These are phyloP conservation scores for Pseudogymnoascus pannorum DNA, from an alignment of 2,329 filamentous ascomycete genomes.

Conservation along the genomic window DNA sequence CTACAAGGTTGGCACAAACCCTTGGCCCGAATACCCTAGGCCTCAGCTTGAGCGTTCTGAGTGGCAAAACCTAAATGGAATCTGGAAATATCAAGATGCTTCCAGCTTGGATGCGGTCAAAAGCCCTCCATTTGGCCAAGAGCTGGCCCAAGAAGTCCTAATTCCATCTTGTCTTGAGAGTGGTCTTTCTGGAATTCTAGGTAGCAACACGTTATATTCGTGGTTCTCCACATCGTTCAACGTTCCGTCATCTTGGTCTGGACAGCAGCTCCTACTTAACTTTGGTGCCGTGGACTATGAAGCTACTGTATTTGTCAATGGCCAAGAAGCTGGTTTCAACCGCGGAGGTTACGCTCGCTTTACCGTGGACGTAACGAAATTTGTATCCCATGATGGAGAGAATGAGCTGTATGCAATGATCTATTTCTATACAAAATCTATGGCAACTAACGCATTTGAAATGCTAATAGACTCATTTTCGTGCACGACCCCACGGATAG, in stretches of 20 bases:
- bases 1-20: constrained; percentile 37
- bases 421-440: neutral
- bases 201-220: constrained; percentile 32
- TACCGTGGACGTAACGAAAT: constrained; percentile 48
- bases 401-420: constrained; percentile 45
- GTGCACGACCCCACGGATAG: constrained; percentile 61
- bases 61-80: constrained; percentile 43
- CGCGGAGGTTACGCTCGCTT: constrained; percentile 57
- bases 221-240: constrained; percentile 43
- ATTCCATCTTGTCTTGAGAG: constrained; percentile 49
- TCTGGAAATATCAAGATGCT: constrained; percentile 40
- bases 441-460: neutral
- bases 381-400: constrained; percentile 29
- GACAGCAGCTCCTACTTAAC: constrained; percentile 37
- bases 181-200: constrained; percentile 43
- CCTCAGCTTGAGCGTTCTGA: constrained; percentile 38
- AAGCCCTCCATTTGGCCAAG: constrained; percentile 37
- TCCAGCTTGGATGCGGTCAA: constrained; percentile 32
- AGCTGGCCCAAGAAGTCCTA: constrained; percentile 37
- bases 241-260: constrained; percentile 31
- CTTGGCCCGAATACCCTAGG: constrained; percentile 43
- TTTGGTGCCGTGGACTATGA: constrained; percentile 47
- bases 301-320: constrained; percentile 51
- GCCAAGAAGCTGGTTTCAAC: constrained; percentile 43
- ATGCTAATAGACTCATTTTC: constrained; percentile 46